Conservation (phyloP, 352 stramenopile species). For the Pythium coloratum region DNA sequence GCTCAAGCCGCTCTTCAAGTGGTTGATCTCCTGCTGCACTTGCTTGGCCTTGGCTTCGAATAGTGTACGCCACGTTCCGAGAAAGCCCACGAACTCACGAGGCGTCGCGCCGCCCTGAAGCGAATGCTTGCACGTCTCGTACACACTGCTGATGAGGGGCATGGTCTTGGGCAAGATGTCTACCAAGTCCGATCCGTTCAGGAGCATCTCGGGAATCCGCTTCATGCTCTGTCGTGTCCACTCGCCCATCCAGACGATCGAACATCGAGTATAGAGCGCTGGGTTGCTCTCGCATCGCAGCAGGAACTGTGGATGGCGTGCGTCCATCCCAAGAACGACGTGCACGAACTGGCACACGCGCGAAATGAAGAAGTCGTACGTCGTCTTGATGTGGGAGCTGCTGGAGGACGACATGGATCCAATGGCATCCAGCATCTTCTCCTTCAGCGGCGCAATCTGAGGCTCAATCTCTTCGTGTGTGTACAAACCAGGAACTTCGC, state of each 20-base stretch:
- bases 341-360: conserved; percentile 90
- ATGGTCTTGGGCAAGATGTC: conserved; percentile 59
- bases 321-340: conserved; percentile 80
- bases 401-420: conserved; percentile 31
- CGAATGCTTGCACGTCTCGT: conserved; percentile 56
- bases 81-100: conserved; percentile 85
- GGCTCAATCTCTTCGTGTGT: conserved; percentile 94
- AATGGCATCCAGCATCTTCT: conserved; percentile 87
- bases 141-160: conserved; percentile 57
- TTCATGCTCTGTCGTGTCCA: conserved; percentile 82
- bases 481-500: conserved; percentile 93
- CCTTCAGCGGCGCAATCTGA: conserved; percentile 87
- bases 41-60: conserved; percentile 82
- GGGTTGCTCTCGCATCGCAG: conserved; percentile 93
- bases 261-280: conserved; percentile 90
- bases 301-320: conserved; percentile 70
- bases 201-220: conserved; percentile 69
- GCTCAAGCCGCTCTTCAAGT: conserved; percentile 87
- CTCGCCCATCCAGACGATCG: conserved; percentile 93
- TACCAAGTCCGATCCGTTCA: conserved; percentile 58
- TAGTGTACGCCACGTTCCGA: conserved; percentile 76
- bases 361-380: conserved; percentile 94
- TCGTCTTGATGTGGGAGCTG: conserved; percentile 68
- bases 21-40: conserved; percentile 82
- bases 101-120: conserved; percentile 62